Evolutionary conservation across 768 basidiomycete genomes (phyloP).

Genomic region (Coprinellus micaceus): DNA sequence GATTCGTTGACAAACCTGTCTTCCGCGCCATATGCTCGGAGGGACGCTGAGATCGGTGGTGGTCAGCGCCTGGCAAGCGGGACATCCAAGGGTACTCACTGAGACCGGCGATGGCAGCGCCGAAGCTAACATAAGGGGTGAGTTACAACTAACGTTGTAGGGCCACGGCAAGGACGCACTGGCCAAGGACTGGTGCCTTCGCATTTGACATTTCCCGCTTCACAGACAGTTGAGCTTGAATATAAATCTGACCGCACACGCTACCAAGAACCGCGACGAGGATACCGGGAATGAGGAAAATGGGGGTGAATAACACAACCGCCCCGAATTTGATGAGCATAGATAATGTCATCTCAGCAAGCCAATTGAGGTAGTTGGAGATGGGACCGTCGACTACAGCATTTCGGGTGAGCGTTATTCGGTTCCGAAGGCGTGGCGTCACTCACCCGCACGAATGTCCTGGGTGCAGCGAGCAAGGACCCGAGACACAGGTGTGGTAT

Average conservation of each 20-base stretch:
- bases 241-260: slow-evolving; percentile 35
- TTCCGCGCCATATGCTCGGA: slow-evolving; percentile 62
- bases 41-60: slow-evolving; percentile 35
- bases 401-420: background rate
- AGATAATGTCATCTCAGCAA: slow-evolving; percentile 27
- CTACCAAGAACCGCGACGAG: slow-evolving; percentile 16
- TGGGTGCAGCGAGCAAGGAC: slow-evolving; percentile 63
- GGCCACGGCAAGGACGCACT: no score
- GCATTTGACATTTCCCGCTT: slow-evolving; percentile 44
- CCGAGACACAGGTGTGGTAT: slow-evolving; percentile 40
- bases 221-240: slow-evolving; percentile 41
- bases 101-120: slow-evolving; percentile 55
- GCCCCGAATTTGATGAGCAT: slow-evolving; percentile 41
- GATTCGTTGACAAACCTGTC: slow-evolving; percentile 41
- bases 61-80: background rate
- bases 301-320: slow-evolving; percentile 39
- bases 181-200: slow-evolving; percentile 39
- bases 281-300: slow-evolving; percentile 32
- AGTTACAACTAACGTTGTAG: background rate
- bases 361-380: slow-evolving; percentile 23
- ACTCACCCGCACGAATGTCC: slow-evolving; percentile 46
- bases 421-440: background rate
- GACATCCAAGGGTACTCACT: slow-evolving; percentile 24
- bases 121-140: slow-evolving; percentile 31
- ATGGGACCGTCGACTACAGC: slow-evolving; percentile 48